A percentile compares a stretch with the other conserved stretches of the same genome.
Conservation (phyloP, 441 rosid genomes). For the Brassica balearica region DNA sequence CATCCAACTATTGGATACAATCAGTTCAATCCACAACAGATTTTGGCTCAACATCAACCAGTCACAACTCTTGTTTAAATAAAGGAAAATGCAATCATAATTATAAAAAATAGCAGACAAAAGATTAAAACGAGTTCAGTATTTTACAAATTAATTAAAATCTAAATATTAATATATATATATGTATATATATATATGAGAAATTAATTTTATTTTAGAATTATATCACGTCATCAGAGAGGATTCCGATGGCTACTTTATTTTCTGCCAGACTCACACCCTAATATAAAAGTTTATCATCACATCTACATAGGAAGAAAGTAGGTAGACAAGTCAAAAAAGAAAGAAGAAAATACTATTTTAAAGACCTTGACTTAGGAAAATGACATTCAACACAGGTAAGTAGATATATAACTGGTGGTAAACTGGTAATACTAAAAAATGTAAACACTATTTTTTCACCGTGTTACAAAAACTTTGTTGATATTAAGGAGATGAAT, state of each 20-base stretch:
- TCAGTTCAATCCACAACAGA: too few relatives aligned
- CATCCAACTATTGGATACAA: too few relatives aligned
- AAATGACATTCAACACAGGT: not conserved
- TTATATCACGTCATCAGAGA: not conserved
- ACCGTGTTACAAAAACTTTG: not conserved
- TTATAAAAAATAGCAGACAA: not conserved
- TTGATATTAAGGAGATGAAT: constrained; percentile 8
- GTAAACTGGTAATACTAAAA: not conserved
- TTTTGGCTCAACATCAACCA: too few relatives aligned
- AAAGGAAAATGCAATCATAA: too few relatives aligned
- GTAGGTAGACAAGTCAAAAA: constrained; percentile 5
- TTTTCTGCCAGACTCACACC: not conserved
- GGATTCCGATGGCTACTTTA: constrained; percentile 2
- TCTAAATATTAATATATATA: not conserved
- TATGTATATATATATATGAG: not conserved
- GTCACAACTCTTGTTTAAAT: too few relatives aligned
- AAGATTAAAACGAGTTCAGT: not conserved
- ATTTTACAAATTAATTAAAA: not conserved
- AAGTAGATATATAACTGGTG: not conserved
- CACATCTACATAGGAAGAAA: constrained; percentile 2
- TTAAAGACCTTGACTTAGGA: constrained; percentile 23
- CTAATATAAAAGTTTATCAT: not conserved
- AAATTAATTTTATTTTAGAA: not conserved
- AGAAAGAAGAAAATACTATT: not conserved
- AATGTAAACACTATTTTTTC: not conserved